A percentile compares a stretch with the other conserved stretches of the same genome.
phyloP scores from a whole-genome alignment of 306 rosid species.

The Cercis canadensis region DNA sequence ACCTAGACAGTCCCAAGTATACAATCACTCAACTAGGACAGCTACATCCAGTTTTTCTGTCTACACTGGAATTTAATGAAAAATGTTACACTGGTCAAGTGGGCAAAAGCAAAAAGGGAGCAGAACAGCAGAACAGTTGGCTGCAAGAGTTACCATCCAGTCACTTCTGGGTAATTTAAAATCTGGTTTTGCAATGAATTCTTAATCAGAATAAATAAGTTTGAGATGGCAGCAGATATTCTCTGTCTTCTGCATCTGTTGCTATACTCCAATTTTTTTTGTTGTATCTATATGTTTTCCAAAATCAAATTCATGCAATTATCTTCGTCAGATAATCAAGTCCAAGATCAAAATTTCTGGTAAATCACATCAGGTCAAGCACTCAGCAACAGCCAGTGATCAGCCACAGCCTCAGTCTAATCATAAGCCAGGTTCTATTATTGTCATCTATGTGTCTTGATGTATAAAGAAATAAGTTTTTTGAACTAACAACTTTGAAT shows the following conservation, averaged over 20 bases:
- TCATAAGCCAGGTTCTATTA: not conserved
- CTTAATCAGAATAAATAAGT: no score
- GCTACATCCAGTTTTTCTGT: not conserved
- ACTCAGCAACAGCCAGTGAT: no score
- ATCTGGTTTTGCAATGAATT: no score
- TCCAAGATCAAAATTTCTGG: slow-evolving; percentile 5
- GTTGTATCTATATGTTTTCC: no score
- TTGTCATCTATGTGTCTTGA: not conserved
- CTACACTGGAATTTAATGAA: slow-evolving; percentile 23
- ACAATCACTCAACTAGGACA: not conserved
- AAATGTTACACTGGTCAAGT: slow-evolving; percentile 13
- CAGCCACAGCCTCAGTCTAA: not conserved
- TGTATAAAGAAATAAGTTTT: not conserved
- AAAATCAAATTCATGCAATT: not conserved
- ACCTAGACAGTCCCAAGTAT: slow-evolving; percentile 14
- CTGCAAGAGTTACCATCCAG: slow-evolving; percentile 1
- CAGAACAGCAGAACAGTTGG: slow-evolving; percentile 33
- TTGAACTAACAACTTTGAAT: not conserved
- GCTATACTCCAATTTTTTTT: no score
- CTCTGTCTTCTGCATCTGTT: not conserved
- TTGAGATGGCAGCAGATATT: not conserved
- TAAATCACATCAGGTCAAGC: not conserved
- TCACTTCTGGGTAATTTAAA: slow-evolving; percentile 26
- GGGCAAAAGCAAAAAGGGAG: slow-evolving; percentile 32
- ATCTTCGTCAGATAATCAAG: slow-evolving; percentile 29